A percentile compares a stretch with the other conserved stretches of the same genome.
These are phyloP conservation scores for Euphorbia schlechtendalii DNA, from an alignment of 441 rosid species.

Conservation along the genomic window DNA sequence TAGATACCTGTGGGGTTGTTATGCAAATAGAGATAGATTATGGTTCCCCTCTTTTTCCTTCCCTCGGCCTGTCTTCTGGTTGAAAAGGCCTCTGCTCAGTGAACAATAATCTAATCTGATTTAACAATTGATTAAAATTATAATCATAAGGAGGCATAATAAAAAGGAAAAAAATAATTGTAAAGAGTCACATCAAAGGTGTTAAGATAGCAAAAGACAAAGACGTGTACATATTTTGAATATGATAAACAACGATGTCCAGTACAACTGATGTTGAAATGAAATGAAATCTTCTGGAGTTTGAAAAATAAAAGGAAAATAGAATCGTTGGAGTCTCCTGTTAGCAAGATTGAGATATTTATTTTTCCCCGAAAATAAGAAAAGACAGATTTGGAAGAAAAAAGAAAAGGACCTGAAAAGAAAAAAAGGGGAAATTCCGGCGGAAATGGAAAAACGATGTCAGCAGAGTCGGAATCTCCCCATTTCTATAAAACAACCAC, in stretches of 20 bases:
- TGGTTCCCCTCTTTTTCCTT: background rate
- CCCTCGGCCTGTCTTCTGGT: background rate
- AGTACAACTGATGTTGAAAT: slow-evolving; percentile 3
- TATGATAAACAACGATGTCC: background rate
- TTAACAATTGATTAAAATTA: too few species aligned
- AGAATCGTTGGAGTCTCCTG: too few species aligned
- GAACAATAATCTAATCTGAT: background rate
- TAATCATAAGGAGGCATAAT: too few species aligned
- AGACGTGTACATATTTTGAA: slow-evolving; percentile 7
- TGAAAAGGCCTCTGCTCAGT: background rate
- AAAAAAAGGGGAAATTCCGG: slow-evolving; percentile 20
- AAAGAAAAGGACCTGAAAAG: slow-evolving; percentile 27
- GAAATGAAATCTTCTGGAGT: too few species aligned
- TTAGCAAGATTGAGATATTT: too few species aligned
- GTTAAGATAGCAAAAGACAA: slow-evolving; percentile 16
- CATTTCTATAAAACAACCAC: slow-evolving; percentile 14
- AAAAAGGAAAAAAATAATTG: background rate
- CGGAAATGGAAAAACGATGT: slow-evolving; percentile 19
- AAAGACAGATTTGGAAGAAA: too few species aligned
- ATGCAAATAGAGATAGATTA: background rate
- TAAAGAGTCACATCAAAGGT: slow-evolving; percentile 12
- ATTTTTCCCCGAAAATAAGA: too few species aligned
- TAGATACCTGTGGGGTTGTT: slow-evolving; percentile 11
- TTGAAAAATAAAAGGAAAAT: too few species aligned
- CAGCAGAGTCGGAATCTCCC: slow-evolving; percentile 24